Evolutionary conservation across 148 eudicot genomes (phyloP).

Genomic region (Rhododendron williamsianum): DNA sequence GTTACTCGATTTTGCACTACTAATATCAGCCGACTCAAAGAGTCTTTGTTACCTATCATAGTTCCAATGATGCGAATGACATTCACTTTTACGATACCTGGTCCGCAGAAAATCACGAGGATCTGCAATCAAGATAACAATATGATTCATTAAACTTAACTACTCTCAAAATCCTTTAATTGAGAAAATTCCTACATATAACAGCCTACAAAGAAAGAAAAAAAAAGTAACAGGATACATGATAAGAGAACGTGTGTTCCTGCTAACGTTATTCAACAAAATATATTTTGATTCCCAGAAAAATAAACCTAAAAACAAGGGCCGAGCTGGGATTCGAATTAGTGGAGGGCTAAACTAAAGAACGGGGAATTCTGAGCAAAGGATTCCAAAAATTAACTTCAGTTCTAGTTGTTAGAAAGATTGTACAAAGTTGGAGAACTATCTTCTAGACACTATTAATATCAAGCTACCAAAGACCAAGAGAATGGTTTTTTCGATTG

Average conservation of each 20-base stretch:
- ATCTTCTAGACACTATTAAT: not conserved
- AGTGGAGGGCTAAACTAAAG: not conserved
- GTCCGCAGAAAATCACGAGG: constrained; percentile 61
- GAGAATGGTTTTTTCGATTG: not conserved
- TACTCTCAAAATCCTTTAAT: not conserved
- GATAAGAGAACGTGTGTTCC: not conserved
- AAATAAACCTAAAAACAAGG: not conserved
- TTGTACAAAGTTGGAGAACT: not conserved
- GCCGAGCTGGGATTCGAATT: not conserved
- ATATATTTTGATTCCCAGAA: not conserved
- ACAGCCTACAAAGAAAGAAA: not conserved
- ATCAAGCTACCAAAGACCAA: not conserved
- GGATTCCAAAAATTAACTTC: not conserved
- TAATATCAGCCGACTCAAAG: constrained; percentile 59
- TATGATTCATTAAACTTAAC: not conserved
- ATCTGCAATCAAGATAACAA: constrained; percentile 39
- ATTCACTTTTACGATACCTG: constrained; percentile 52
- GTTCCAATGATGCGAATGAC: constrained; percentile 44
- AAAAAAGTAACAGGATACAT: not conserved
- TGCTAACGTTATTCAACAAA: not conserved
- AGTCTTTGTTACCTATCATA: constrained; percentile 56
- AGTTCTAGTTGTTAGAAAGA: not conserved
- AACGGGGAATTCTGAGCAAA: not conserved
- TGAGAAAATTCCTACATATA: not conserved
- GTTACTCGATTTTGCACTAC: constrained; percentile 67